phyloP scores from a whole-genome alignment of 257 asterid genomes.

The Linaria vulgaris region DNA sequence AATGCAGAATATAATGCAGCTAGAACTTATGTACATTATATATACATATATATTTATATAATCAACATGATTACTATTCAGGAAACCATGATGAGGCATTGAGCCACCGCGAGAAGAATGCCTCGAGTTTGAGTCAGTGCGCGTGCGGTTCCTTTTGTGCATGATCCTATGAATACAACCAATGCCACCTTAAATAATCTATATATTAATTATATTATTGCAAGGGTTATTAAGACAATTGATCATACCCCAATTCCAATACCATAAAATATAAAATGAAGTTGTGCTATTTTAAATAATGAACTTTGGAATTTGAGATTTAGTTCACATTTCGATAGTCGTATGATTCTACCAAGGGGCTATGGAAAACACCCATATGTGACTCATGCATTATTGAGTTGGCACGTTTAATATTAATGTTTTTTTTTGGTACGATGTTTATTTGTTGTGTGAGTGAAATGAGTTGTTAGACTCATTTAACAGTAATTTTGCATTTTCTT shows the following conservation, averaged over 20 bases:
- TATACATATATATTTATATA: too few species aligned
- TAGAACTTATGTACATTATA: too few species aligned
- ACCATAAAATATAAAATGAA: not conserved
- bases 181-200: slow-evolving; percentile 26
- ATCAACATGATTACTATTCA: not conserved
- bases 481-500: too few species aligned
- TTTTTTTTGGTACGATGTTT: too few species aligned
- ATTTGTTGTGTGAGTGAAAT: too few species aligned
- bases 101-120: slow-evolving; percentile 12
- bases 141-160: slow-evolving; percentile 62
- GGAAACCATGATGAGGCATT: not conserved
- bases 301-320: slow-evolving; percentile 30
- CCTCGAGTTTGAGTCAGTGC: slow-evolving; percentile 37
- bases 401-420: slow-evolving; percentile 15
- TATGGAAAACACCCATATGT: not conserved
- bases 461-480: too few species aligned
- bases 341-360: slow-evolving; percentile 15
- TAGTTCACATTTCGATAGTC: not conserved
- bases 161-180: slow-evolving; percentile 50
- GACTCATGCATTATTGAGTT: slow-evolving; percentile 6
- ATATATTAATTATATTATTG: not conserved
- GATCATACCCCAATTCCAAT: slow-evolving; percentile 22
- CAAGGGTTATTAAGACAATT: slow-evolving; percentile 23
- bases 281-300: slow-evolving; percentile 18
- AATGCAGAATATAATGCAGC: too few species aligned